These are phyloP conservation scores for Sporothrix brunneoviolacea DNA, from an alignment of 2,329 filamentous ascomycete species.

Conservation along the genomic window DNA sequence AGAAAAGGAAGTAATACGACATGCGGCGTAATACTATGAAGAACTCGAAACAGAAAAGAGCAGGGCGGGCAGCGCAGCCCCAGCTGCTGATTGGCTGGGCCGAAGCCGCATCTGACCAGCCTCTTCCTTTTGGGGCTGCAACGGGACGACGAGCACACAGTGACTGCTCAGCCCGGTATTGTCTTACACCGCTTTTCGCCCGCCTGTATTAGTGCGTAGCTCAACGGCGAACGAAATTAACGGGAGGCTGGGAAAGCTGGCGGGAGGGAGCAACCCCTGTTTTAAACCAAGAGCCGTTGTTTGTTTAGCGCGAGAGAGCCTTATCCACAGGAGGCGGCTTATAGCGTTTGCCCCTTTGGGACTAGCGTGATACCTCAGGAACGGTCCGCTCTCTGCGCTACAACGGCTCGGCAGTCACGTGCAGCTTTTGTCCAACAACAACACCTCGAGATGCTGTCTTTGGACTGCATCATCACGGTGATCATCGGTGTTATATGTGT, in stretches of 20 bases:
- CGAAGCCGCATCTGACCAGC: background rate
- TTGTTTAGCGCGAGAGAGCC: background rate
- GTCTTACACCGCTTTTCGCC: too few species aligned
- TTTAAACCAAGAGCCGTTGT: background rate
- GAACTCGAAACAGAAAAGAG: background rate
- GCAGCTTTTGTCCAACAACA: too few species aligned
- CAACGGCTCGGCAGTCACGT: background rate
- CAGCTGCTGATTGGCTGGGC: background rate
- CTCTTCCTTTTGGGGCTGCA: constrained; percentile 4
- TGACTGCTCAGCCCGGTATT: too few species aligned
- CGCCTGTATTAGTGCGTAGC: too few species aligned
- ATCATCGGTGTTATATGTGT: too few species aligned
- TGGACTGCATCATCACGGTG: too few species aligned
- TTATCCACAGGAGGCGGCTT: too few species aligned
- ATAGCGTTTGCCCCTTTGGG: background rate
- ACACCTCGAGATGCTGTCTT: too few species aligned
- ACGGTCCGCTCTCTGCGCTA: constrained; percentile 5
- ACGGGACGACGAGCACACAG: too few species aligned
- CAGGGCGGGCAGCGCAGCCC: background rate
- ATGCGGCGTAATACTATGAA: too few species aligned
- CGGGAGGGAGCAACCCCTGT: background rate
- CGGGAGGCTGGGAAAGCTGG: background rate
- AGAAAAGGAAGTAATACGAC: background rate
- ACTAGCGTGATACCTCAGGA: background rate
- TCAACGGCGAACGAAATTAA: background rate